These are phyloP conservation scores for Xerocomellus dryophilus DNA, from an alignment of 768 basidiomycete species.

Conservation along the genomic window DNA sequence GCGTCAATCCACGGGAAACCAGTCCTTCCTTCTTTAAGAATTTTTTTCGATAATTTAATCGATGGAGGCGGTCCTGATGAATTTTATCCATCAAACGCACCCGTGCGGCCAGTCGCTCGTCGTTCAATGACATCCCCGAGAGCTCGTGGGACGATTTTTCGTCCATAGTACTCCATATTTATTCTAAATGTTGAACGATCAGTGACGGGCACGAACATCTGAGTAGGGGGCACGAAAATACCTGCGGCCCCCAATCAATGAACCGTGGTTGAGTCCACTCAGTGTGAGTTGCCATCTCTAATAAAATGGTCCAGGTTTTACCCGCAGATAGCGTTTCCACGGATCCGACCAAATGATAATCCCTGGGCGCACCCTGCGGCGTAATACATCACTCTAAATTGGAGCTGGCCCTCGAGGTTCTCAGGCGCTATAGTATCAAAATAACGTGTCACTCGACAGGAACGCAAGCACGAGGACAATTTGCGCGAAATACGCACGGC, in stretches of 20 bases:
- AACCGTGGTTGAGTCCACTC: conserved; percentile 3
- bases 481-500: conserved; percentile 11
- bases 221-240: conserved; percentile 3
- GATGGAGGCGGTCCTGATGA: background rate
- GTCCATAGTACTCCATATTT: conserved; percentile 3
- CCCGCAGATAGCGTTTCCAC: conserved; percentile 20
- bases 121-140: conserved; percentile 14
- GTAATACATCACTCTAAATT: conserved; percentile 8
- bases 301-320: conserved; percentile 11
- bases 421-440: conserved; percentile 3
- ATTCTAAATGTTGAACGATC: background rate
- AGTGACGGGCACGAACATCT: background rate
- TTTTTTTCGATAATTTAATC: background rate
- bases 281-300: background rate
- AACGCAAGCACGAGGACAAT: background rate
- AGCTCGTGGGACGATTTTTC: conserved; percentile 14
- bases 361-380: conserved; percentile 4
- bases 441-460: conserved; percentile 1
- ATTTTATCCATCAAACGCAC: conserved; percentile 9
- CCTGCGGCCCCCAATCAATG: conserved; percentile 5
- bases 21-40: background rate
- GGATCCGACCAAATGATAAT: conserved; percentile 14
- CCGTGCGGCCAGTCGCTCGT: conserved; percentile 5
- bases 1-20: conserved; percentile 23
- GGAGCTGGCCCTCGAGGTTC: conserved; percentile 6